These are phyloP conservation scores for Trichosporon ovoides DNA, from an alignment of 1,284 basidiomycete genomes.

Conservation along the genomic window DNA sequence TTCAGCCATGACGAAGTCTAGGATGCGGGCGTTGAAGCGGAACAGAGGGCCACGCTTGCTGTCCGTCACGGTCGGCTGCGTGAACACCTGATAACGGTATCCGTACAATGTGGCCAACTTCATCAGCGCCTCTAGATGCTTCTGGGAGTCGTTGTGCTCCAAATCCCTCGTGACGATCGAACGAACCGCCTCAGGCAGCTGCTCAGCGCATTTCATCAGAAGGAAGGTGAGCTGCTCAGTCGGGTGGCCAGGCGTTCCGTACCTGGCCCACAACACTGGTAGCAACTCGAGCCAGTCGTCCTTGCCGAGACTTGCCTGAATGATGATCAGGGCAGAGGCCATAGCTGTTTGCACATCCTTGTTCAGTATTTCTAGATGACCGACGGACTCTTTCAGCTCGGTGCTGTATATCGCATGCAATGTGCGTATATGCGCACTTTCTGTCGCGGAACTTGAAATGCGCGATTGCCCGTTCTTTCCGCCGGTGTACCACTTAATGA, in stretches of 20 bases:
- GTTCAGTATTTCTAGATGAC: constrained; percentile 1
- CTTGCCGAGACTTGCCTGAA: constrained; percentile 26
- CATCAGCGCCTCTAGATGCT: constrained; percentile 21
- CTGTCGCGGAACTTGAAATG: background rate
- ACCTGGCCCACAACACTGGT: constrained; percentile 31
- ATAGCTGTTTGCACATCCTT: background rate
- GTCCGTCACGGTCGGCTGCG: constrained; percentile 31
- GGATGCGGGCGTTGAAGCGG: constrained; percentile 28
- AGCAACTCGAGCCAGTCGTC: constrained; percentile 34
- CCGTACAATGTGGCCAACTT: constrained; percentile 34
- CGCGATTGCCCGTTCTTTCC: background rate
- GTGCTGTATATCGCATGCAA: background rate
- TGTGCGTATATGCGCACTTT: background rate
- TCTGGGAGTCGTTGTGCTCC: constrained; percentile 8
- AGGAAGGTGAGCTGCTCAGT: constrained; percentile 26
- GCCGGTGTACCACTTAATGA: constrained; percentile 12
- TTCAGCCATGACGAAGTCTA: constrained; percentile 40
- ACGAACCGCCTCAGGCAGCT: constrained; percentile 19
- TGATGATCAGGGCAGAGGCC: constrained; percentile 24
- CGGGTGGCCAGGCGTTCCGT: constrained; percentile 10
- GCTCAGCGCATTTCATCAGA: constrained; percentile 40
- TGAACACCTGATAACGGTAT: constrained; percentile 37
- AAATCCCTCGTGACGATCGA: constrained; percentile 27
- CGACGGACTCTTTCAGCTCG: background rate
- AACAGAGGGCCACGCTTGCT: constrained; percentile 33